Conservation (phyloP, 1,284 basidiomycete species). For the Ceratobasidium sp. region DNA sequence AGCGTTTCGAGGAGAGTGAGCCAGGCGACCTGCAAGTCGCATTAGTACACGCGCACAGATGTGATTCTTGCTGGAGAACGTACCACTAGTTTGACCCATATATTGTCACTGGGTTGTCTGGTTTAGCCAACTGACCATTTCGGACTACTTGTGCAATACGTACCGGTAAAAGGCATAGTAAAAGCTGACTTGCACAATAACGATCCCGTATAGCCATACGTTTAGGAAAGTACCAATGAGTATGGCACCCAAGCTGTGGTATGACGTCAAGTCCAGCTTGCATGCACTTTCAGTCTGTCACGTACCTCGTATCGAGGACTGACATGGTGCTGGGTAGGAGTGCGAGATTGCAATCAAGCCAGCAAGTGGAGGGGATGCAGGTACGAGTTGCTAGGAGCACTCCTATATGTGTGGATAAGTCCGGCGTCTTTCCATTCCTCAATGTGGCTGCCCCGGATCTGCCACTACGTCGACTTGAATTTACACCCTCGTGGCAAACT, state of each 20-base stretch:
- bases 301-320: slow-evolving; percentile 2
- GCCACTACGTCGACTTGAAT: too few species aligned
- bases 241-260: slow-evolving; percentile 16
- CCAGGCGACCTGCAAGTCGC: slow-evolving; percentile 18
- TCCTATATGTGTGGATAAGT: too few species aligned
- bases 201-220: slow-evolving; percentile 16
- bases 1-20: slow-evolving; percentile 22
- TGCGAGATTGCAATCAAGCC: neutral
- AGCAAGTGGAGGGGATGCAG: neutral
- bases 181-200: slow-evolving; percentile 4
- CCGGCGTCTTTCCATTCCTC: too few species aligned
- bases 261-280: neutral
- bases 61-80: neutral
- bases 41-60: neutral
- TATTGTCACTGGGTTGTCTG: slow-evolving; percentile 9
- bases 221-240: slow-evolving; percentile 25
- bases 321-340: neutral
- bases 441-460: too few species aligned
- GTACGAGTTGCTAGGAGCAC: neutral
- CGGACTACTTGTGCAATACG: too few species aligned
- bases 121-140: too few species aligned
- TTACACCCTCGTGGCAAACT: too few species aligned
- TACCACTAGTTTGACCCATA: neutral
- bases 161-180: slow-evolving; percentile 1
- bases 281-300: neutral